These are phyloP conservation scores for Dimocarpus longan DNA, from an alignment of 345 rosid genomes.

Conservation along the genomic window DNA sequence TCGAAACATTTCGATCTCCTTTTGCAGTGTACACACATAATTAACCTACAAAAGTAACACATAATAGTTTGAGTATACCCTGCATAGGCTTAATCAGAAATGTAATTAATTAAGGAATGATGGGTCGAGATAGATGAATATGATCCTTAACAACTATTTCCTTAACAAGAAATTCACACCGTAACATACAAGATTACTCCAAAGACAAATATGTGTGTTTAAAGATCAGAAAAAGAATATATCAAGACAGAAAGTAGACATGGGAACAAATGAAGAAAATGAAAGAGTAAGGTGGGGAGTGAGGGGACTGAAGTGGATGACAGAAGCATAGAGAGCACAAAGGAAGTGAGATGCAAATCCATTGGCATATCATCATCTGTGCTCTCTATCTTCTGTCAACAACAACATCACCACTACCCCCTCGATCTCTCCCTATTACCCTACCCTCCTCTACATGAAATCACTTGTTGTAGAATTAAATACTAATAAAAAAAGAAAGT, in stretches of 20 bases:
- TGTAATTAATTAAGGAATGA: not conserved
- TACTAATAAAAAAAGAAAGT: constrained; percentile 1
- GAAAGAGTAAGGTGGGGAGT: constrained; percentile 13
- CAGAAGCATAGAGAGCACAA: constrained; percentile 95
- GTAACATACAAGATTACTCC: not conserved
- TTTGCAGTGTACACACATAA: not conserved
- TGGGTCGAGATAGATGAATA: not conserved
- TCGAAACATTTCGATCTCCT: not conserved
- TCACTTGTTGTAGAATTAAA: no score
- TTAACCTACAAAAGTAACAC: not conserved
- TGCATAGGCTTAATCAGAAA: not conserved
- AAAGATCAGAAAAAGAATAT: no score
- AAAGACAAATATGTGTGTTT: no score
- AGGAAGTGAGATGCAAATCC: constrained; percentile 58
- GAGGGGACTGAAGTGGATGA: constrained; percentile 50
- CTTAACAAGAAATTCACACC: not conserved
- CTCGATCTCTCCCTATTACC: constrained; percentile 12
- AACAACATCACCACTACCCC: constrained; percentile 45
- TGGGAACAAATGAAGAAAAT: not conserved
- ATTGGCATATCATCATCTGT: constrained; percentile 76
- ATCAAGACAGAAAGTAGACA: not conserved
- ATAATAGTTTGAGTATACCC: not conserved
- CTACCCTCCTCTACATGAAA: not conserved
- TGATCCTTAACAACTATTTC: not conserved
- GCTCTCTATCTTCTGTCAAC: constrained; percentile 99